Conservation (phyloP, 805 yeast genomes). For the Suhomyces sp. region DNA sequence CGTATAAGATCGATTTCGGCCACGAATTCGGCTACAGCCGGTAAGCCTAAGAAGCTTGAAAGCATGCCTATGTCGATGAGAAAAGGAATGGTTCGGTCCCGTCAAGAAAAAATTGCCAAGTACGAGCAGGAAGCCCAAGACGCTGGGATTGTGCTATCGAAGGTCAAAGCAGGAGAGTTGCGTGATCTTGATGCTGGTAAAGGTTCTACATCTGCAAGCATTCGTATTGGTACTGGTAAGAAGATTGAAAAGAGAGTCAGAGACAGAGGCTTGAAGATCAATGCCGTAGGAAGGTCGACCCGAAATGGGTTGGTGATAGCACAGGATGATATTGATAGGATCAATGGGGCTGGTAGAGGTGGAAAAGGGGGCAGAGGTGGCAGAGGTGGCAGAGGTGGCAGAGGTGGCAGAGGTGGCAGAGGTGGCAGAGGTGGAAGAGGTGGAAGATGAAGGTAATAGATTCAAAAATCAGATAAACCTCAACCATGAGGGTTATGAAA, state of each 20-base stretch:
- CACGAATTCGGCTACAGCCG: constrained; percentile 44
- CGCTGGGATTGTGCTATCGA: constrained; percentile 85
- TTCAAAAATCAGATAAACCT: no score
- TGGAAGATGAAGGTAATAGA: not conserved
- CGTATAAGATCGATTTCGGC: constrained; percentile 48
- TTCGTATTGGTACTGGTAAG: constrained; percentile 48
- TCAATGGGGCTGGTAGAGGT: constrained; percentile 19
- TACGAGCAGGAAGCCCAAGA: constrained; percentile 78
- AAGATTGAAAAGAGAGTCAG: constrained; percentile 44
- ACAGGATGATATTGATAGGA: constrained; percentile 58
- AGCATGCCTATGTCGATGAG: constrained; percentile 88
- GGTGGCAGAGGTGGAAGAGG: no score
- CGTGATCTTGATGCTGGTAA: constrained; percentile 54
- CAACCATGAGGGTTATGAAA: no score
- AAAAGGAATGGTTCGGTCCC: constrained; percentile 72
- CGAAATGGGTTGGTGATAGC: constrained; percentile 75
- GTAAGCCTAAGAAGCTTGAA: constrained; percentile 49
- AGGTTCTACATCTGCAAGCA: constrained; percentile 50
- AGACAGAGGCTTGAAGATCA: constrained; percentile 76
- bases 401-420: no score
- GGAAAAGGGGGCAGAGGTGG: constrained; percentile 9
- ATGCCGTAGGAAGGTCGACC: constrained; percentile 73
- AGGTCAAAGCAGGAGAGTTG: constrained; percentile 62
- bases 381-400: constrained; percentile 6
- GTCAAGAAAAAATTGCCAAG: constrained; percentile 49